Evolutionary conservation across 495 filamentous ascomycete species (phyloP), one percentile per base, ranked within the genome.

Genomic region (Cladorrhinum samala): DNA sequence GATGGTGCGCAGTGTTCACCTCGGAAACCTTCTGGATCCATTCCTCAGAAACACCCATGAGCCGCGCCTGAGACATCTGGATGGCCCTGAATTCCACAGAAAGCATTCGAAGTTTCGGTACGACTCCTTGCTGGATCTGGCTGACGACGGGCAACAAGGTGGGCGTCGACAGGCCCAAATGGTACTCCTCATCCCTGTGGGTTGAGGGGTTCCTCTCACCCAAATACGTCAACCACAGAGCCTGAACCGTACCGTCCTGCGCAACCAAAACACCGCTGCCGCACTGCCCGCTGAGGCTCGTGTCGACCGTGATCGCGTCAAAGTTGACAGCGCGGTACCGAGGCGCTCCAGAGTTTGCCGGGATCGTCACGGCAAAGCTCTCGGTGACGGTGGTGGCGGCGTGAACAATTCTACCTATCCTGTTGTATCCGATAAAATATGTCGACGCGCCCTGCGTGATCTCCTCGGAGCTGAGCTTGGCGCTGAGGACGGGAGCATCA

Each of bases 271-370:
- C 93, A 61, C 93, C 94, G 53, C 87, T 94, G n/a, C 91, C 90
- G 61, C 94, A 97, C 65, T 96, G 91, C 2, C 84, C 81, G 58
- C 88, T 90, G 3, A 97, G 80, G 53, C 81, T 86, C 0, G 93
- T 96, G 66, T 99, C 93, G 23, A 99, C 91, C 0, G 94, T 97
- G 64, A 99, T 91, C 38, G 94, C 94, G 60, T 99, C 94, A 18
- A 99, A 78, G 60, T 99, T 97, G 64, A 96, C 91, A 23, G 93
- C 94, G 11, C 93, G 81, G 60, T 97, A 98, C 48, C 93, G 77
- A n/a, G 93, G 93, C 8, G 93, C 89, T 9, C 87, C 81, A 2
- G 87, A 83, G 61, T 94, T 95, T 5, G 93, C 90, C 0, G 93
- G 93, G 52, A 99, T 96, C 2, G 93, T 89, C 3, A 99, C 93